Base-by-base conservation (phyloP, 805 yeast genomes). In the Wickerhamiella sorbophila region DNA sequence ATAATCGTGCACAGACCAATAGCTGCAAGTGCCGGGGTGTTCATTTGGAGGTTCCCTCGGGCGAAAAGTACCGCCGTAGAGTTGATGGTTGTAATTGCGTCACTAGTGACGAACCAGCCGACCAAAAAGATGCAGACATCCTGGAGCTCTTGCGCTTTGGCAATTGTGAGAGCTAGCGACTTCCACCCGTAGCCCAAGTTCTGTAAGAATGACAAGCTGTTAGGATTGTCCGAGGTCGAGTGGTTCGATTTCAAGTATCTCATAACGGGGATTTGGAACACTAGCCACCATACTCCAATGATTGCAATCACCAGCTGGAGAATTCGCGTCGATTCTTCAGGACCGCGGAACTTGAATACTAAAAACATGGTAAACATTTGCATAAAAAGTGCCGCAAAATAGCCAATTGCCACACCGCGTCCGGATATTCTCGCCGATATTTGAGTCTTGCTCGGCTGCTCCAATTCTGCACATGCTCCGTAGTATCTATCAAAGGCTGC, bases 1-100 rank as follows among this genome's bases (percentile, higher is more conserved):
- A 75, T 46, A 62, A 82, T 78, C 1, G 81, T 73, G 20, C 79
- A 51, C 1, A 79, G 69, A 9, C 88, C 83, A 21, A 81, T 70
- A 9, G 70, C 54, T 1, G 82, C 81, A 32, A 82, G 61, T 32
- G 73, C 70, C 22, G 81, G 66, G 1, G 87, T 76, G 3, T 72
- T 61, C 91, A 81, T 82, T 33, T 68, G 64, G 20, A 81, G 59
- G 46, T 80, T 79, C 0, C 82, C 72, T 40, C 76, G 75, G 2
- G 91, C 83, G 61, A 81, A 81, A 31, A 81, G 55, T 24, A 82
- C 74, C 0, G 91, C 88, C 0, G 91, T 77, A 1, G 86, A 76
- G 55, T 80, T 81, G 43, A 81, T 80, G 0, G 91, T 82, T 1
- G 87, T 79, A 9, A 79, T 62, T 0, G 85, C 76, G 53, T 82